A percentile compares a stretch with the other conserved stretches of the same genome.
Conservation (phyloP, 495 filamentous ascomycete species). For the Immersiella caudata region DNA sequence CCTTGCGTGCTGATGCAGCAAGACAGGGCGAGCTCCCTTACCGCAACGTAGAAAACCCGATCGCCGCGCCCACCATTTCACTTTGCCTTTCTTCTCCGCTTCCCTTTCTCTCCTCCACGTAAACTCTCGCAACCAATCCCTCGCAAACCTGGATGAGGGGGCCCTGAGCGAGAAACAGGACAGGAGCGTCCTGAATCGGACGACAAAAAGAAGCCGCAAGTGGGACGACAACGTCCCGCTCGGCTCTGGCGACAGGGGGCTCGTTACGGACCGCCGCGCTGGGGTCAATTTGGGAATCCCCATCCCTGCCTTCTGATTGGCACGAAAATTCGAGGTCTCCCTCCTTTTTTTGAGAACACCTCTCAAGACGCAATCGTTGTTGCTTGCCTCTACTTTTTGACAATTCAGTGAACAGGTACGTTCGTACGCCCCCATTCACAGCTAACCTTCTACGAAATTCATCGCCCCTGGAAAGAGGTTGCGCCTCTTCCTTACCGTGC, state of each 20-base stretch:
- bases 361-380: neutral
- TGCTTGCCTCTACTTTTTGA: neutral
- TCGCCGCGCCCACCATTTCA: slow-evolving; percentile 13
- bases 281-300: slow-evolving; percentile 24
- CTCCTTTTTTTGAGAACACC: slow-evolving; percentile 2
- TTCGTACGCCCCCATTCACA: neutral
- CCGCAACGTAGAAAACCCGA: slow-evolving; percentile 14
- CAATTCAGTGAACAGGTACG: slow-evolving; percentile 1
- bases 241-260: slow-evolving; percentile 19
- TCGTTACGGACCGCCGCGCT: slow-evolving; percentile 9
- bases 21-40: slow-evolving; percentile 2
- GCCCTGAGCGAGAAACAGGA: slow-evolving; percentile 2
- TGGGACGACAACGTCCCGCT: slow-evolving; percentile 9
- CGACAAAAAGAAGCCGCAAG: slow-evolving; percentile 1
- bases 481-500: neutral
- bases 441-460: neutral
- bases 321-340: slow-evolving; percentile 18
- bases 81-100: slow-evolving; percentile 9
- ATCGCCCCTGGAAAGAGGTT: neutral
- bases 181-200: slow-evolving; percentile 18
- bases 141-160: slow-evolving; percentile 13
- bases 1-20: slow-evolving; percentile 10
- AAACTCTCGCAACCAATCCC: neutral
- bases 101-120: neutral
- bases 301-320: slow-evolving; percentile 27